Conservation (phyloP, 2,329 filamentous ascomycete species). For the Pyrenophora teres region DNA sequence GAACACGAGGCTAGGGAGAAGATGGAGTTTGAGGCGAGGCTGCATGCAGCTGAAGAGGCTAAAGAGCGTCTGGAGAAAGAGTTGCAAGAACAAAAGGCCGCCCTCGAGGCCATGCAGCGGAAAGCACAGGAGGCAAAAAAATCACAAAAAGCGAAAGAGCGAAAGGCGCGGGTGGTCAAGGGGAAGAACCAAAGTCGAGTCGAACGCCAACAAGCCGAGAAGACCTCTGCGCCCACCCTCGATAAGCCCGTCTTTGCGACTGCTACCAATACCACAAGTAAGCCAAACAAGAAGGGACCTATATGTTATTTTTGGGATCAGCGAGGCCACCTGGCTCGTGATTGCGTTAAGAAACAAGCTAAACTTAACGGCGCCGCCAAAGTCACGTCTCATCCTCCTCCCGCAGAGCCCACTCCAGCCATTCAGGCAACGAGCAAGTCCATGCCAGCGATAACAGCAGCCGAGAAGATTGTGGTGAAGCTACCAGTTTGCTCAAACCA, state of each 20-base stretch:
- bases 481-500: neutral
- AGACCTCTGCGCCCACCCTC: neutral
- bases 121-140: neutral
- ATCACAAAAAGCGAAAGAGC: neutral
- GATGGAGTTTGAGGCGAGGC: too few species aligned
- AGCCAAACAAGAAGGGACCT: neutral
- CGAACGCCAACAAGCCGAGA: neutral
- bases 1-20: too few species aligned
- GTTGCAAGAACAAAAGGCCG: neutral
- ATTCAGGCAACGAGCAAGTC: neutral
- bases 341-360: neutral
- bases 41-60: neutral
- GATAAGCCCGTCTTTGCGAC: neutral
- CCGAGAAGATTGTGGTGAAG: neutral
- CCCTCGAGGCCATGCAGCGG: neutral
- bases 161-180: neutral
- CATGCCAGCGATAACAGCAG: neutral
- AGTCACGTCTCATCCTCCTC: too few species aligned
- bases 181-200: neutral
- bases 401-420: neutral
- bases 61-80: neutral
- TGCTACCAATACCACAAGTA: neutral
- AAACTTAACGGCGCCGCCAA: neutral
- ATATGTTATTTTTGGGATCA: neutral
- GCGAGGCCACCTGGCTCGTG: neutral